These are phyloP conservation scores for Sambucus nigra DNA, from an alignment of 129 eudicot genomes.

Conservation along the genomic window DNA sequence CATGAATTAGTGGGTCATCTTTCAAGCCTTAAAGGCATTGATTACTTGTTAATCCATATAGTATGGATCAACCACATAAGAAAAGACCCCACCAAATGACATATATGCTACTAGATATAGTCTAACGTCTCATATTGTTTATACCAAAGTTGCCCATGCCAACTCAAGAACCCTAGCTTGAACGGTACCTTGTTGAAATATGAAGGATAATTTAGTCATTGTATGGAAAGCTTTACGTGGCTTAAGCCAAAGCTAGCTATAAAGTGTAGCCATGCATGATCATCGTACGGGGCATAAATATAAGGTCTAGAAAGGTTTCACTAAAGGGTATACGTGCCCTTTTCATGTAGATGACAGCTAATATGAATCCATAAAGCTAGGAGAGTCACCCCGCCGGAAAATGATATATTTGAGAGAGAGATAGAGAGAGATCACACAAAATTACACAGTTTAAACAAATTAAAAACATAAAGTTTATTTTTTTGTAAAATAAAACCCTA, in stretches of 20 bases:
- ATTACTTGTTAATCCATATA: neutral
- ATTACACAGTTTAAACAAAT: too few relatives aligned
- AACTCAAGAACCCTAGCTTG: too few relatives aligned
- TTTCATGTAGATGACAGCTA: conserved; percentile 2
- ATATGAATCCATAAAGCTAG: neutral
- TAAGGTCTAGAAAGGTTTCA: neutral
- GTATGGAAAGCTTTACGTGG: too few relatives aligned
- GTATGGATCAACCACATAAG: neutral
- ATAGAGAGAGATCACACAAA: too few relatives aligned
- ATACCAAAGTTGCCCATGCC: neutral
- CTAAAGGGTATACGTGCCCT: neutral
- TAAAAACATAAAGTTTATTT: too few relatives aligned
- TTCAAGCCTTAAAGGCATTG: neutral
- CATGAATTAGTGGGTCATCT: conserved; percentile 2
- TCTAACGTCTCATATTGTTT: neutral
- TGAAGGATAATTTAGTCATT: too few relatives aligned
- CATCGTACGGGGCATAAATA: too few relatives aligned
- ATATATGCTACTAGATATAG: too few relatives aligned
- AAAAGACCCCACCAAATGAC: conserved; percentile 9
- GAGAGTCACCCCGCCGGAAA: neutral
- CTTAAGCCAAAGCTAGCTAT: conserved; percentile 10
- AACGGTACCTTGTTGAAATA: too few relatives aligned
- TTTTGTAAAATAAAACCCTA: too few relatives aligned
- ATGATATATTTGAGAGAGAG: neutral
- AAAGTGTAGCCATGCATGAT: conserved; percentile 21